Percentiles rank a stretch among this genome's conserved stretches.
Conservation (phyloP, 106 monocot genomes). For the Platanthera guangdongensis region DNA sequence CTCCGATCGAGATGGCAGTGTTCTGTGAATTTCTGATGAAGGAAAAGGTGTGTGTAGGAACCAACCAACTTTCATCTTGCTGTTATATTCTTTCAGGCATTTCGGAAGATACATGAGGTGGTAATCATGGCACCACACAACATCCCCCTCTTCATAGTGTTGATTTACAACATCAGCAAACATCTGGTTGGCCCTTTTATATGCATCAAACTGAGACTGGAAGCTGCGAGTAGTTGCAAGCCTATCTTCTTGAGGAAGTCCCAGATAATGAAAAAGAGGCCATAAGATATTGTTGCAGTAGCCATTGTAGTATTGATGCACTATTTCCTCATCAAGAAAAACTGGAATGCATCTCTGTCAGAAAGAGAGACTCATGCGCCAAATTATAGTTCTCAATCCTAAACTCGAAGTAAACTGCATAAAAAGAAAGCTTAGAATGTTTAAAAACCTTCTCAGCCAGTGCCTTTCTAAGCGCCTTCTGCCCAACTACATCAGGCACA, state of each 20-base stretch:
- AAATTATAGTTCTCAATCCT: constrained; percentile 1
- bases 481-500: constrained; percentile 84
- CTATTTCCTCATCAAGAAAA: constrained; percentile 96
- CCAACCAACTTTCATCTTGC: constrained; percentile 63
- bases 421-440: neutral
- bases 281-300: constrained; percentile 99
- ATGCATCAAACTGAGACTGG: constrained; percentile 95
- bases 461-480: constrained; percentile 72
- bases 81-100: constrained; percentile 79
- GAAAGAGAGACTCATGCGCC: neutral
- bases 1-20: constrained; percentile 75
- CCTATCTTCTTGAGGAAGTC: constrained; percentile 94
- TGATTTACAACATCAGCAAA: constrained; percentile 93
- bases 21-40: constrained; percentile 85
- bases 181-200: constrained; percentile 92
- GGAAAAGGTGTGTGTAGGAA: constrained; percentile 94
- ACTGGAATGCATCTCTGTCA: constrained; percentile 97
- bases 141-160: constrained; percentile 95
- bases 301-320: constrained; percentile 97
- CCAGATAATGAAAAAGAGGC: constrained; percentile 97
- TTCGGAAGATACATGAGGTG: constrained; percentile 96
- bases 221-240: constrained; percentile 93
- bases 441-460: constrained; percentile 72
- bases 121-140: constrained; percentile 99
- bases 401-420: neutral